Conservation (phyloP, 331 rosid species). For the Rhamnella rubrinervis region DNA sequence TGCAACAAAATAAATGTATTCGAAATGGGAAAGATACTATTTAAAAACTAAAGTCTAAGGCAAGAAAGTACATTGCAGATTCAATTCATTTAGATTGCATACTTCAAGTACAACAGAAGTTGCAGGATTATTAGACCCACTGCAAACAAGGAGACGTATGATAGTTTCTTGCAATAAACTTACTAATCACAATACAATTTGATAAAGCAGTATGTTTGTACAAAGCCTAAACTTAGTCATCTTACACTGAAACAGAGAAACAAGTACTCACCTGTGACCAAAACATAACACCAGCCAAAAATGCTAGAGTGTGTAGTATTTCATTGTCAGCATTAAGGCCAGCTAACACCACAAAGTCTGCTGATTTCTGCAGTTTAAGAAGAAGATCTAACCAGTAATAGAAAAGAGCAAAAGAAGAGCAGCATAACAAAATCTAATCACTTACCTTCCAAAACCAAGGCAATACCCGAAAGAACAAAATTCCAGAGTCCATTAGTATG, state of each 20-base stretch:
- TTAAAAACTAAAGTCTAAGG: too few relatives aligned
- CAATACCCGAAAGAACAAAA: slow-evolving; percentile 67
- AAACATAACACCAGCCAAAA: slow-evolving; percentile 73
- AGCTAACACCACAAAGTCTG: slow-evolving; percentile 47
- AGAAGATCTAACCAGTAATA: slow-evolving; percentile 10
- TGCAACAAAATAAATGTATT: too few relatives aligned
- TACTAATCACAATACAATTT: too few relatives aligned
- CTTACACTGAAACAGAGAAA: slow-evolving; percentile 16
- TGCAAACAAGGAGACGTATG: too few relatives aligned
- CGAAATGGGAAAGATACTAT: too few relatives aligned
- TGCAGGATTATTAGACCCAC: too few relatives aligned
- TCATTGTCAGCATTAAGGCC: slow-evolving; percentile 90
- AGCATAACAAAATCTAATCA: slow-evolving; percentile 21
- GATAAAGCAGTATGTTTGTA: not conserved
- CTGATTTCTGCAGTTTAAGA: slow-evolving; percentile 71
- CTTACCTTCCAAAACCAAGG: slow-evolving; percentile 99
- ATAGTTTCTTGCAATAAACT: too few relatives aligned
- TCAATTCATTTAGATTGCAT: too few relatives aligned
- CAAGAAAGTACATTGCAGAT: too few relatives aligned
- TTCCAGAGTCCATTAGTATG: slow-evolving; percentile 79
- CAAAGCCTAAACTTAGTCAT: slow-evolving; percentile 14
- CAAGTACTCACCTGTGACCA: slow-evolving; percentile 83
- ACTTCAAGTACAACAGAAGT: too few relatives aligned
- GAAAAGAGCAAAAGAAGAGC: slow-evolving; percentile 14
- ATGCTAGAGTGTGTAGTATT: slow-evolving; percentile 81